Conservation (phyloP, 1,139 yeast species). For the Pichia sp. region DNA sequence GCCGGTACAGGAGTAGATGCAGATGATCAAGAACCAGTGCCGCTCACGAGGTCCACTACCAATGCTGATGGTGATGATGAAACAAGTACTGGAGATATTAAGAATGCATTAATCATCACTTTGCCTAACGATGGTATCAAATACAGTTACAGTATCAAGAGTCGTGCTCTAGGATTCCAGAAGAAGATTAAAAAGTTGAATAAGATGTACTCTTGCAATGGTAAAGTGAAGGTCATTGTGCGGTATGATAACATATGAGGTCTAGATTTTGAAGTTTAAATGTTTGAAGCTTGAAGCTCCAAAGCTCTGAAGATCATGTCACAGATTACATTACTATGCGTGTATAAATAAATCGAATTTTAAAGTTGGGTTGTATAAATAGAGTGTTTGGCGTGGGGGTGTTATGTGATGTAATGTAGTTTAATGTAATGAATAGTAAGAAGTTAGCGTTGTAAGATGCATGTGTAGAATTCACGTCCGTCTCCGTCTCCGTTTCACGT, state of each 20-base stretch:
- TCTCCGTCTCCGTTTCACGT: too few relatives aligned
- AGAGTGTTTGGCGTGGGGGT: too few relatives aligned
- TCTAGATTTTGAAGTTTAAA: background rate
- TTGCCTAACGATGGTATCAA: slow-evolving; percentile 44
- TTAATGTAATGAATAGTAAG: too few relatives aligned
- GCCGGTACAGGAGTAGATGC: too few relatives aligned
- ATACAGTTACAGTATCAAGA: slow-evolving; percentile 48
- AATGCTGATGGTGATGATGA: background rate
- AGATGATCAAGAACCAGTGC: too few relatives aligned
- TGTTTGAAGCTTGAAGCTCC: background rate
- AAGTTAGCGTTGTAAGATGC: too few relatives aligned
- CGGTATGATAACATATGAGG: slow-evolving; percentile 22
- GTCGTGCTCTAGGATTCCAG: slow-evolving; percentile 44
- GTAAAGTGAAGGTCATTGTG: slow-evolving; percentile 34
- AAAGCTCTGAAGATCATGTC: background rate
- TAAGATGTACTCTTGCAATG: slow-evolving; percentile 26
- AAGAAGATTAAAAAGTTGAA: slow-evolving; percentile 43
- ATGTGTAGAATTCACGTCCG: too few relatives aligned
- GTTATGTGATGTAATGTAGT: too few relatives aligned
- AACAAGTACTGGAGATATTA: slow-evolving; percentile 11
- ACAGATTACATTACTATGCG: background rate
- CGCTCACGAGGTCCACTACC: background rate
- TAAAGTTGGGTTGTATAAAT: too few relatives aligned
- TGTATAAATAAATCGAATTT: background rate
- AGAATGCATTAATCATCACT: slow-evolving; percentile 32